Conservation (phyloP, 495 filamentous ascomycete species). For the Physcia stellaris region DNA sequence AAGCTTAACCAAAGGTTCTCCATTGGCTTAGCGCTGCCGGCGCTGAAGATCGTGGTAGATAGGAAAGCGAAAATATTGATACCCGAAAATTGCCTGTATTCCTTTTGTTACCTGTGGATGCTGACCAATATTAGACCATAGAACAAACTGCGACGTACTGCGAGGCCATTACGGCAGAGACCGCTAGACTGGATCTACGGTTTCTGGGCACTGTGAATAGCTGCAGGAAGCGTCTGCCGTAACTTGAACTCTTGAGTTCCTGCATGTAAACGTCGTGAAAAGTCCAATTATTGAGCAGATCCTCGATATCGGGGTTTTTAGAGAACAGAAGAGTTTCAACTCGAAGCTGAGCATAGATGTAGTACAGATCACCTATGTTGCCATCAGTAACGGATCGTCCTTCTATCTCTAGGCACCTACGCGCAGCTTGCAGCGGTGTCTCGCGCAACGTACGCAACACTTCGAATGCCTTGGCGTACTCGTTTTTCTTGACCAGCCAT, state of each 20-base stretch:
- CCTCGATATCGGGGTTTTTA: constrained; percentile 1
- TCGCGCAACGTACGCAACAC: constrained; percentile 6
- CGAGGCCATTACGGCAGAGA: constrained; percentile 9
- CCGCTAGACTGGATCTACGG: constrained; percentile 4
- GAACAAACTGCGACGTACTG: constrained; percentile 5
- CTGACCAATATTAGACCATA: neutral
- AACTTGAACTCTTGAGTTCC: constrained; percentile 4
- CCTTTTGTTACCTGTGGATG: neutral
- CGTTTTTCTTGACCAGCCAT: constrained; percentile 9
- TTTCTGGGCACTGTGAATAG: constrained; percentile 10
- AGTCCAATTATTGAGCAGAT: constrained; percentile 1
- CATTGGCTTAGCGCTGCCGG: neutral
- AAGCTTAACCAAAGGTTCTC: constrained; percentile 6
- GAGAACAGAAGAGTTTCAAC: constrained; percentile 7
- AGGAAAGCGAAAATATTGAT: constrained; percentile 12
- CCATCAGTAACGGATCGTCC: neutral
- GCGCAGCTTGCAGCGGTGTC: constrained; percentile 10
- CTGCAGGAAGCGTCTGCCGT: constrained; percentile 6
- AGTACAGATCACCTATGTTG: constrained; percentile 9
- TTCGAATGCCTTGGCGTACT: constrained; percentile 6
- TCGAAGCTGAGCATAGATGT: constrained; percentile 8
- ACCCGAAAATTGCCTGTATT: constrained; percentile 7
- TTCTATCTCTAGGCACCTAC: constrained; percentile 1
- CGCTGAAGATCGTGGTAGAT: constrained; percentile 5
- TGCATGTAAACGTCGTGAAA: constrained; percentile 2